phyloP scores from a whole-genome alignment of 345 rosid genomes.

The Citrus australasica region DNA sequence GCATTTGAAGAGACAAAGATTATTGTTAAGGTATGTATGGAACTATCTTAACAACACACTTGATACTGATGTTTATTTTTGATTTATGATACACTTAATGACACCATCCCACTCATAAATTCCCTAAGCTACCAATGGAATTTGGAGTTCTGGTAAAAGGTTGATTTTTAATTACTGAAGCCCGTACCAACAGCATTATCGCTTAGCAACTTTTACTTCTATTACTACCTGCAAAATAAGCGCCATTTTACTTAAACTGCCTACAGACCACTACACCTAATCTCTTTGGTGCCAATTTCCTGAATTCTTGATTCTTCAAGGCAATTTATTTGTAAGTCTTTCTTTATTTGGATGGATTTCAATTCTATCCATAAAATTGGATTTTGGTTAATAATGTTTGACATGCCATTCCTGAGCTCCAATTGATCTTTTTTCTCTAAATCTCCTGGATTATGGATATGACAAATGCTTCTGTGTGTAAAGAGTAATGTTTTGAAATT shows the following conservation, averaged over 20 bases:
- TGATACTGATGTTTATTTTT: neutral
- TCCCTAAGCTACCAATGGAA: neutral
- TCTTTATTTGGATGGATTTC: neutral
- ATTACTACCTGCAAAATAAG: neutral
- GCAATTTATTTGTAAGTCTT: neutral
- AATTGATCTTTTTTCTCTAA: neutral
- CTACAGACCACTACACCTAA: neutral
- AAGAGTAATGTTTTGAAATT: neutral
- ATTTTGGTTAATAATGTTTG: neutral
- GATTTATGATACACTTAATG: neutral
- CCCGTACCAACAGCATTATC: neutral
- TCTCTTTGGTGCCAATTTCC: neutral
- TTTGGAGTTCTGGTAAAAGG: neutral
- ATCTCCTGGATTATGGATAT: neutral
- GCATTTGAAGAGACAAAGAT: conserved; percentile 77
- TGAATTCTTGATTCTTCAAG: neutral
- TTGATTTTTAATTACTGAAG: neutral
- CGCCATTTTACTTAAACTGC: neutral
- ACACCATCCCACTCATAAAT: neutral
- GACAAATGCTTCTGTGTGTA: neutral
- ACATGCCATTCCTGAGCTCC: neutral
- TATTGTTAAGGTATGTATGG: conserved; percentile 61
- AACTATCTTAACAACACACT: neutral
- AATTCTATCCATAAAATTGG: neutral
- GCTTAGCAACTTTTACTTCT: neutral